These are phyloP conservation scores for Capsicum rhomboideum DNA, from an alignment of 257 asterid species.

Conservation along the genomic window DNA sequence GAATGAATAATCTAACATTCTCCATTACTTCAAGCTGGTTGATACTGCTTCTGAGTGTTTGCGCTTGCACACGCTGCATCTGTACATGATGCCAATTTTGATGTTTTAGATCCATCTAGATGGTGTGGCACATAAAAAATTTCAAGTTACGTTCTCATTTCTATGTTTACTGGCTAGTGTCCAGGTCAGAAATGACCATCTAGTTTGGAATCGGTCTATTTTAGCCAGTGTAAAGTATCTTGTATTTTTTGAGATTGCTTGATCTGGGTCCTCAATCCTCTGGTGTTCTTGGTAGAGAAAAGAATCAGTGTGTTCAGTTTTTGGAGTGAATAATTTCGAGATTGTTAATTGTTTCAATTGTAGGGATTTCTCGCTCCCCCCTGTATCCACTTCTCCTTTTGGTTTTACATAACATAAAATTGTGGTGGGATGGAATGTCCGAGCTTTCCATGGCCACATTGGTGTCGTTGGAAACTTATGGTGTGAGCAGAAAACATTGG, in stretches of 20 bases:
- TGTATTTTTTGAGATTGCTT: not conserved
- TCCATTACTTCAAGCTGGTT: not conserved
- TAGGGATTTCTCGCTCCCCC: too few relatives aligned
- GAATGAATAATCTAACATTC: constrained; percentile 37
- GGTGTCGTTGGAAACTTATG: not conserved
- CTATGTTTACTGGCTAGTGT: not conserved
- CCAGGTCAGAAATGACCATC: not conserved
- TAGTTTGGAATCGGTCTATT: not conserved
- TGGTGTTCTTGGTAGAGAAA: not conserved
- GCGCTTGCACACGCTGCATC: not conserved
- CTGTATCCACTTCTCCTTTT: too few relatives aligned
- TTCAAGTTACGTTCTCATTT: not conserved
- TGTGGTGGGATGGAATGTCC: not conserved
- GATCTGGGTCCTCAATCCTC: not conserved
- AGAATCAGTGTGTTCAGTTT: not conserved
- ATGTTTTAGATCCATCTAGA: not conserved
- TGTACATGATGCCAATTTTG: not conserved
- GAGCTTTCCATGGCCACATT: not conserved
- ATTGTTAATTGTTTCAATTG: too few relatives aligned
- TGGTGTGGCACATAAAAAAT: not conserved
- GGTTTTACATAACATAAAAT: too few relatives aligned
- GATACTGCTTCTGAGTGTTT: not conserved
- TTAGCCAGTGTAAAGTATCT: not conserved
- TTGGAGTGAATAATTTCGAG: not conserved
- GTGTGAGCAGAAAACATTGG: too few relatives aligned